Percentiles rank a stretch among this genome's conserved stretches.
phyloP scores from a whole-genome alignment of 2,329 filamentous ascomycete genomes.

The Arthroderma sp. region DNA sequence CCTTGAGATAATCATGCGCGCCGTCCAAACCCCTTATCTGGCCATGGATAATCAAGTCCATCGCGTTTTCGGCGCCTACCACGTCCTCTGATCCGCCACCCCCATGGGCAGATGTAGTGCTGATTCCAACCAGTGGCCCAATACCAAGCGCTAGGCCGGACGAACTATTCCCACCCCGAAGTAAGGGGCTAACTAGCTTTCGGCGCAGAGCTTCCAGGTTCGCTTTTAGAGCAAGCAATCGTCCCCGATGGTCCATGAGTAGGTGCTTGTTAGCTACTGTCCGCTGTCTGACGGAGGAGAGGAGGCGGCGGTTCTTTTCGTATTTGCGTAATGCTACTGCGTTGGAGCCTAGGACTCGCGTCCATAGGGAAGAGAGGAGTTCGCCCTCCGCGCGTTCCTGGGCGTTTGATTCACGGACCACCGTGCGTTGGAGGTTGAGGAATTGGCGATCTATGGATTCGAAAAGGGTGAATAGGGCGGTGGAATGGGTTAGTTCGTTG shows the following conservation, averaged over 20 bases:
- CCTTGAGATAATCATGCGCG: constrained; percentile 65
- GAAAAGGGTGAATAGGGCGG: constrained; percentile 76
- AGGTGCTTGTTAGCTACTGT: constrained; percentile 81
- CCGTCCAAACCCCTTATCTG: constrained; percentile 74
- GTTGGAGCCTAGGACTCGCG: constrained; percentile 65
- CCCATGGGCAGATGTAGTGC: constrained; percentile 20
- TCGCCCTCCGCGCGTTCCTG: constrained; percentile 74
- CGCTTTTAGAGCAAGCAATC: constrained; percentile 70
- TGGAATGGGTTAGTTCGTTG: constrained; percentile 67
- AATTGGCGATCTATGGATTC: constrained; percentile 85
- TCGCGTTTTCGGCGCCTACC: constrained; percentile 51
- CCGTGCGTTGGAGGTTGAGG: constrained; percentile 71
- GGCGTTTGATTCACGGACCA: constrained; percentile 67
- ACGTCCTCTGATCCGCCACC: constrained; percentile 24
- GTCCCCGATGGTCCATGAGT: constrained; percentile 74
- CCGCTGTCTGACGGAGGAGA: constrained; percentile 65
- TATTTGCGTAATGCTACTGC: constrained; percentile 71
- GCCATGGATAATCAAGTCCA: constrained; percentile 52
- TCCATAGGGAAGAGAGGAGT: constrained; percentile 74
- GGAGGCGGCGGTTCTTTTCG: constrained; percentile 72
- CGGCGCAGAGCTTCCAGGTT: constrained; percentile 73
- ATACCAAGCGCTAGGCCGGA: constrained; percentile 27
- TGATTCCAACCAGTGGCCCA: constrained; percentile 2
- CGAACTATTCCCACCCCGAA: constrained; percentile 50
- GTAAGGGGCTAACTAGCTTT: constrained; percentile 73